phyloP scores from a whole-genome alignment of 768 basidiomycete genomes.

The Hericium rajendrae region DNA sequence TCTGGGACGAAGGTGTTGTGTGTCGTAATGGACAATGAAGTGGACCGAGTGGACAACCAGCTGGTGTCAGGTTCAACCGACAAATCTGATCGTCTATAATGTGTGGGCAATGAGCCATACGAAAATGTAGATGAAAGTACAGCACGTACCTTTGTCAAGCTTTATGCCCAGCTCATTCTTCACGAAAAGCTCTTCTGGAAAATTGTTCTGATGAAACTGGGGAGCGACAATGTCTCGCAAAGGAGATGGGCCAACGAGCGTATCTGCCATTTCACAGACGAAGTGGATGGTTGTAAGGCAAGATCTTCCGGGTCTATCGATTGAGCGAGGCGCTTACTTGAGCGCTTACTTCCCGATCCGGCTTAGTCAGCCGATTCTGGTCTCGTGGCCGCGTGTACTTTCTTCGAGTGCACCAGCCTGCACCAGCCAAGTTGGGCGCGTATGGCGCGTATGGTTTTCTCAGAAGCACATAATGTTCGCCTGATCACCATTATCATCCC shows the following conservation, averaged over 20 bases:
- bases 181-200: constrained; percentile 69
- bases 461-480: no score
- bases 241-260: constrained; percentile 23
- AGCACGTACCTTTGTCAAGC: constrained; percentile 76
- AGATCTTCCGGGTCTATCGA: no score
- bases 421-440: no score
- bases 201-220: constrained; percentile 92
- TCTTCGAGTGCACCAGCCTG: no score
- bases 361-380: no score
- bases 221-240: constrained; percentile 63
- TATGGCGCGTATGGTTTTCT: no score
- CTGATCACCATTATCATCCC: no score
- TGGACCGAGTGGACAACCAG: constrained; percentile 88
- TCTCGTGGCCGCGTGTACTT: no score
- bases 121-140: not conserved
- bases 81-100: constrained; percentile 87
- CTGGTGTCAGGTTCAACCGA: constrained; percentile 65
- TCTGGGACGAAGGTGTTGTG: constrained; percentile 76
- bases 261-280: constrained; percentile 15
- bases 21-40: constrained; percentile 87
- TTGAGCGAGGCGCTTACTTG: no score
- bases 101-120: constrained; percentile 1
- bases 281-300: not conserved
- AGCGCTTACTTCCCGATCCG: no score
- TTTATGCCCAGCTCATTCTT: constrained; percentile 80